phyloP scores from a whole-genome alignment of 345 rosid species.

The Salix arbutifolia region DNA sequence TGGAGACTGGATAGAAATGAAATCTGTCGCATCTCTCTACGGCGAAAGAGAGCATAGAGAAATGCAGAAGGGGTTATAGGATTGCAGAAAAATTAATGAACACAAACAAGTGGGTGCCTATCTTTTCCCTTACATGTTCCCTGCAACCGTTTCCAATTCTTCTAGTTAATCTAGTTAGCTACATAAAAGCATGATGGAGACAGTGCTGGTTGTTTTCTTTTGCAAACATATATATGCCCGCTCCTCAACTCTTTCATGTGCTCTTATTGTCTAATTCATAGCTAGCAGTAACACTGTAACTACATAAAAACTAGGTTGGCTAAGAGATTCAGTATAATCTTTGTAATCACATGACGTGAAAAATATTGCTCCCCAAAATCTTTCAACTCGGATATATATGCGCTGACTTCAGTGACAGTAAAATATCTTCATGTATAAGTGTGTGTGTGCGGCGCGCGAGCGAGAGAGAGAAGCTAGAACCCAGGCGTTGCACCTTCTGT shows the following conservation, averaged over 20 bases:
- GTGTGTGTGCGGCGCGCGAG: too few species aligned
- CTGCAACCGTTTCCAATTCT: not conserved
- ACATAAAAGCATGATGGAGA: too few species aligned
- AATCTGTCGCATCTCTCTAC: conserved; percentile 19
- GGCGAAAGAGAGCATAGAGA: not conserved
- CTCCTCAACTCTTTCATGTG: not conserved
- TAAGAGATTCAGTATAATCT: not conserved
- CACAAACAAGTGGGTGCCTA: not conserved
- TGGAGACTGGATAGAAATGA: not conserved
- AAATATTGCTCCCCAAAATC: not conserved
- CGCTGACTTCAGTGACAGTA: not conserved
- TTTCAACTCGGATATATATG: too few species aligned
- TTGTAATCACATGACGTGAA: not conserved
- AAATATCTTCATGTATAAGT: not conserved
- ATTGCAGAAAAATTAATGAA: not conserved
- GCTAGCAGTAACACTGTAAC: not conserved
- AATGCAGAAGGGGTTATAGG: not conserved
- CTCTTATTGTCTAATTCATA: not conserved
- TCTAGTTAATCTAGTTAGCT: not conserved
- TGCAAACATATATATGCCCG: not conserved
- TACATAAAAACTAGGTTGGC: not conserved
- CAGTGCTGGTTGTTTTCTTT: not conserved
- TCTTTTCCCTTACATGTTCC: not conserved
- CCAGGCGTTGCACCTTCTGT: conserved; percentile 1
- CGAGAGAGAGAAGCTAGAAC: not conserved